Conservation (phyloP, 192 early-diverging fungal genomes). For the Tieghemiomyces parasiticus region DNA sequence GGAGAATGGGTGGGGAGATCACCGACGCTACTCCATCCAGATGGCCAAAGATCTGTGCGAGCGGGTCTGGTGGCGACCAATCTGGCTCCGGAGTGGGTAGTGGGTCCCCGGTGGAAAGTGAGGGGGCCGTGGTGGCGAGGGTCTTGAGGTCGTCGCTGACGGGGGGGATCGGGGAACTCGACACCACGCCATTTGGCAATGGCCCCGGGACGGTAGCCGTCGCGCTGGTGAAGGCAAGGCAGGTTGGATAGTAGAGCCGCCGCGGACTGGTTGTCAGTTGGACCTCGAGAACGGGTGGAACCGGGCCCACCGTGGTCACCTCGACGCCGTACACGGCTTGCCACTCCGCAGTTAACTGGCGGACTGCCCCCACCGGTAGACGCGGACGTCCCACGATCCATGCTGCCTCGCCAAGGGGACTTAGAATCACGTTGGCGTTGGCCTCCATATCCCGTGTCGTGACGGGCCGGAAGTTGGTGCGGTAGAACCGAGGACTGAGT, state of each 20-base stretch:
- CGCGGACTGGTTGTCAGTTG: background rate
- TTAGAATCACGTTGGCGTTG: background rate
- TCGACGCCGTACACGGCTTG: background rate
- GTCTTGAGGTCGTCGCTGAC: too few species aligned
- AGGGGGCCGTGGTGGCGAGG: too few species aligned
- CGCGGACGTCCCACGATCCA: background rate
- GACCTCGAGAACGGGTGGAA: background rate
- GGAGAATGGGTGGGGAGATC: too few species aligned
- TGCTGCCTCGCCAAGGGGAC: conserved; percentile 9
- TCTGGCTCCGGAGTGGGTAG: too few species aligned
- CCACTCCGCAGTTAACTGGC: background rate
- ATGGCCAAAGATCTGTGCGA: too few species aligned
- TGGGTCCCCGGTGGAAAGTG: too few species aligned
- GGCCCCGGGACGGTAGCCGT: too few species aligned
- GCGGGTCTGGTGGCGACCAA: too few species aligned
- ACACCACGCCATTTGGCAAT: too few species aligned
- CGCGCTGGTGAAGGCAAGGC: conserved; percentile 1
- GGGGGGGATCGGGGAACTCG: too few species aligned
- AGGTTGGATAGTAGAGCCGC: background rate
- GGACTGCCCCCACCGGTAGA: background rate
- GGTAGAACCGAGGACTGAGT: background rate
- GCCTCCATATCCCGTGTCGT: background rate
- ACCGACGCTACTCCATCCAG: too few species aligned
- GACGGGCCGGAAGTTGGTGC: background rate
- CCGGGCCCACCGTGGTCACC: too few species aligned